These are phyloP conservation scores for Beauveria bassiana DNA, from an alignment of 2,329 filamentous ascomycete genomes.

Conservation along the genomic window DNA sequence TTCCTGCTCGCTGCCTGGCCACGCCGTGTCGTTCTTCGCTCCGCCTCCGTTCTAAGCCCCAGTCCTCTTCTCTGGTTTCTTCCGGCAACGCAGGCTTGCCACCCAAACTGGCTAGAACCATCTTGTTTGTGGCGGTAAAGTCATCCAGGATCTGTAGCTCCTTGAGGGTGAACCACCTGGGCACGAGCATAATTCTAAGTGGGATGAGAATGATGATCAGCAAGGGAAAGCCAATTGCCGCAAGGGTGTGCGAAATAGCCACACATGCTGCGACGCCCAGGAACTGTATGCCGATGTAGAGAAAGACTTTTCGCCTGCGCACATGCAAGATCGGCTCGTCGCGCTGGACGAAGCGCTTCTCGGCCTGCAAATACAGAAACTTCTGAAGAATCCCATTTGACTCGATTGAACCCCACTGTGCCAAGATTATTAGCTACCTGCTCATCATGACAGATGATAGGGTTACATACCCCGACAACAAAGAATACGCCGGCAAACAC, in stretches of 20 bases:
- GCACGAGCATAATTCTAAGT: not conserved
- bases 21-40: not conserved
- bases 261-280: not conserved
- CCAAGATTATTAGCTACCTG: not conserved
- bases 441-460: not conserved
- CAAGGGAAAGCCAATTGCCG: not conserved
- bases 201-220: not conserved
- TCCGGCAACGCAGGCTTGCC: not conserved
- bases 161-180: not conserved
- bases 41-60: not conserved
- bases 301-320: not conserved
- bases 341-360: not conserved
- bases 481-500: too few species aligned
- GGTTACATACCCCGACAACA: not conserved
- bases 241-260: not conserved
- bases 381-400: not conserved
- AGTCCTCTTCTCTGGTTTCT: not conserved
- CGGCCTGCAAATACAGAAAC: not conserved
- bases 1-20: not conserved
- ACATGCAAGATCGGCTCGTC: not conserved
- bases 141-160: not conserved
- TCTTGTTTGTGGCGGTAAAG: not conserved
- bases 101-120: not conserved
- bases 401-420: not conserved
- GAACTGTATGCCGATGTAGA: not conserved